Percentiles rank a stretch among this genome's conserved stretches.
Conservation (phyloP, 129 eudicot genomes). For the Mikania micrantha region DNA sequence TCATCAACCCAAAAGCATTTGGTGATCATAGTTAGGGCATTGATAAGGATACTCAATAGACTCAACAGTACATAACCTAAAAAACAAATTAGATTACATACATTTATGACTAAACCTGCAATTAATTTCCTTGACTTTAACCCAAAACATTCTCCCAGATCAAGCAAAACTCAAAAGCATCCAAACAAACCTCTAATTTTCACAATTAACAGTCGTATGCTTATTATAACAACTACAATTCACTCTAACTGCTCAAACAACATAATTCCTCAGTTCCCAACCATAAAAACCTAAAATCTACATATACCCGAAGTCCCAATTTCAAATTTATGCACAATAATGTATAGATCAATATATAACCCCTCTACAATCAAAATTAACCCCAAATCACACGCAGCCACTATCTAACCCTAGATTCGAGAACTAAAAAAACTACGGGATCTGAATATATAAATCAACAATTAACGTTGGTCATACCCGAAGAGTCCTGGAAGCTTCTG, state of each 20-base stretch:
- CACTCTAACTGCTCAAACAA: constrained; percentile 1
- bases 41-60: not conserved
- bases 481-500: constrained; percentile 89
- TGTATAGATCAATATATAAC: not conserved
- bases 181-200: not conserved
- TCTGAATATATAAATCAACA: constrained; percentile 19
- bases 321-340: constrained; percentile 15
- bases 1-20: not conserved
- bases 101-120: not conserved
- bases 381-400: constrained; percentile 6
- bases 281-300: constrained; percentile 14
- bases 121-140: not conserved
- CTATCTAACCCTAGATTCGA: constrained; percentile 30
- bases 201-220: not conserved
- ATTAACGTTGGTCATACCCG: constrained; percentile 44
- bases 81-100: not conserved
- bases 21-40: not conserved
- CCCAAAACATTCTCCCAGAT: not conserved
- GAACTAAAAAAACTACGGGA: constrained; percentile 27
- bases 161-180: constrained; percentile 6
- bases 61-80: constrained; percentile 7
- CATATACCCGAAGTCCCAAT: constrained; percentile 4
- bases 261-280: constrained; percentile 14
- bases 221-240: constrained; percentile 1
- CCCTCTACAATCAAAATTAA: constrained; percentile 5